Conservation (phyloP, 1,139 yeast species). For the Saccharomyces uvarum region DNA sequence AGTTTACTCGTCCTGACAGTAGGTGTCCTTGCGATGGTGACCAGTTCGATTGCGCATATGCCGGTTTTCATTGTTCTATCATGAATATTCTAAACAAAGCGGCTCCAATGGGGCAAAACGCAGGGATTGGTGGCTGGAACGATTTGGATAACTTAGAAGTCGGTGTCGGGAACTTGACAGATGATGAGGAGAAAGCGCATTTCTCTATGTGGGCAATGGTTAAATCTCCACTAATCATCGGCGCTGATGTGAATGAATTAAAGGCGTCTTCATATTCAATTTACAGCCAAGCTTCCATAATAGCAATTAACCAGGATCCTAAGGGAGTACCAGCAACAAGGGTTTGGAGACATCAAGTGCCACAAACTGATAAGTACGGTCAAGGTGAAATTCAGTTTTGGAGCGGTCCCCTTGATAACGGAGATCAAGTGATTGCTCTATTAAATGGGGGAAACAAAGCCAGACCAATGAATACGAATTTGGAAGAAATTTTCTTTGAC, state of each 20-base stretch:
- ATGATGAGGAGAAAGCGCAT: slow-evolving; percentile 27
- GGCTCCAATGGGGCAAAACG: slow-evolving; percentile 23
- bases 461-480: slow-evolving; percentile 12
- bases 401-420: slow-evolving; percentile 18
- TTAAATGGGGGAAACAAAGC: slow-evolving; percentile 17
- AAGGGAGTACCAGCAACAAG: slow-evolving; percentile 19
- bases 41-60: slow-evolving; percentile 21
- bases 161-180: slow-evolving; percentile 30
- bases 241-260: slow-evolving; percentile 25
- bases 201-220: slow-evolving; percentile 30
- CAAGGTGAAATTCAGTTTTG: slow-evolving; percentile 21
- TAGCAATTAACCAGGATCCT: slow-evolving; percentile 29
- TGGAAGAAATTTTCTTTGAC: slow-evolving; percentile 23
- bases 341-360: slow-evolving; percentile 16
- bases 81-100: slow-evolving; percentile 27
- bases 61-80: slow-evolving; percentile 28
- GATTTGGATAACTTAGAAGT: slow-evolving; percentile 31
- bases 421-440: slow-evolving; percentile 12
- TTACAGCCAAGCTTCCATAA: slow-evolving; percentile 21
- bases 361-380: slow-evolving; percentile 15
- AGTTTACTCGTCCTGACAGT: slow-evolving; percentile 24
- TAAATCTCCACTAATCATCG: slow-evolving; percentile 29
- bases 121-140: slow-evolving; percentile 28
- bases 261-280: slow-evolving; percentile 19
- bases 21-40: slow-evolving; percentile 28